Evolutionary conservation across 164 flowering plant species (phyloP).

Genomic region (Echeveria elegans): DNA sequence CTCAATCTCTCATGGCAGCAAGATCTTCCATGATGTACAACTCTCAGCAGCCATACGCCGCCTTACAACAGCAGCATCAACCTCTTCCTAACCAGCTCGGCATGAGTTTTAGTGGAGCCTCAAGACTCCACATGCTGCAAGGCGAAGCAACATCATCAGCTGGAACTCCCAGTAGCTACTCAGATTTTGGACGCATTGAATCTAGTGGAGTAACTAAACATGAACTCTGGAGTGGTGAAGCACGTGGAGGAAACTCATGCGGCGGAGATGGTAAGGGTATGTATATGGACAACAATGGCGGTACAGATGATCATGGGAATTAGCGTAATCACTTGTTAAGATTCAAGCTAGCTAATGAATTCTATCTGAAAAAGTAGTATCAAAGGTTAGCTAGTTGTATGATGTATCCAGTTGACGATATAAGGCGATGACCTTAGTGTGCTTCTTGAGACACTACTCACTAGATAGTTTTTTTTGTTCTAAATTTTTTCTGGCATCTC

Average conservation of each 20-base stretch:
- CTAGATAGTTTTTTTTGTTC: too few species aligned
- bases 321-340: too few species aligned
- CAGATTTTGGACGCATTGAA: neutral
- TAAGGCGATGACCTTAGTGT: too few species aligned
- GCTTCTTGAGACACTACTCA: too few species aligned
- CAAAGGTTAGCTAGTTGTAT: too few species aligned
- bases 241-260: neutral
- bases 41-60: neutral
- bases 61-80: constrained; percentile 2
- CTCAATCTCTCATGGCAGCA: neutral
- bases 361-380: too few species aligned
- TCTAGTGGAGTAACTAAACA: neutral
- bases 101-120: neutral
- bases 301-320: neutral
- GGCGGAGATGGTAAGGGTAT: neutral
- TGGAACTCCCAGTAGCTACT: neutral
- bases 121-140: neutral
- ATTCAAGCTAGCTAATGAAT: too few species aligned
- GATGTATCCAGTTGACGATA: too few species aligned
- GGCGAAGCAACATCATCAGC: neutral
- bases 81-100: neutral
- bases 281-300: neutral
- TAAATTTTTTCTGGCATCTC: too few species aligned
- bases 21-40: neutral
- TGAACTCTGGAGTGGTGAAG: neutral